Percentiles rank a stretch among this genome's conserved stretches.
These are phyloP conservation scores for Geotrichum cucujoidarum DNA, from an alignment of 1,139 yeast species.

Conservation along the genomic window DNA sequence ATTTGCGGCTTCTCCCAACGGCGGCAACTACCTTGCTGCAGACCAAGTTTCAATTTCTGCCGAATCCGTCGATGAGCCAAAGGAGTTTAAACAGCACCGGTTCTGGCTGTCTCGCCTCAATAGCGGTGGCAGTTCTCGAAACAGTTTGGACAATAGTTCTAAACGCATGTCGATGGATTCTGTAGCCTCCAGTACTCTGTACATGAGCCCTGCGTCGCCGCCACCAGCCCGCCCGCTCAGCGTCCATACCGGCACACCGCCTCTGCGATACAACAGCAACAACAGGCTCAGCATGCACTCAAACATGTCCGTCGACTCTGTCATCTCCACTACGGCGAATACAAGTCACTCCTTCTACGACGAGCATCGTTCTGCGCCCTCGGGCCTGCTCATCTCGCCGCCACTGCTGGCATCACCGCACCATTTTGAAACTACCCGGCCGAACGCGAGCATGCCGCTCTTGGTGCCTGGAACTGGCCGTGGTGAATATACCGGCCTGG, in stretches of 20 bases:
- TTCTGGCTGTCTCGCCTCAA: slow-evolving; percentile 5
- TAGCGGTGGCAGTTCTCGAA: slow-evolving; percentile 4
- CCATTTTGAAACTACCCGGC: too few relatives aligned
- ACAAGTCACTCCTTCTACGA: neutral
- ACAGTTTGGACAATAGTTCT: slow-evolving; percentile 8
- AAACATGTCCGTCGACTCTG: slow-evolving; percentile 9
- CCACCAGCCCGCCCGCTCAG: neutral
- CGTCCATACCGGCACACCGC: neutral
- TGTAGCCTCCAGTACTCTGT: neutral
- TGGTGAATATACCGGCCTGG: neutral
- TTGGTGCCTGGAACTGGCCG: too few relatives aligned
- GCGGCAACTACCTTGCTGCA: neutral
- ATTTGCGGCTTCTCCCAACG: slow-evolving; percentile 9
- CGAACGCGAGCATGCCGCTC: too few relatives aligned
- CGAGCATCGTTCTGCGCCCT: neutral
- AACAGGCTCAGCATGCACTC: slow-evolving; percentile 10
- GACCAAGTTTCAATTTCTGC: slow-evolving; percentile 10
- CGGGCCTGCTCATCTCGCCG: neutral
- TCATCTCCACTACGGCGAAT: neutral
- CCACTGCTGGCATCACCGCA: neutral
- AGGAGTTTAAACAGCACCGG: neutral
- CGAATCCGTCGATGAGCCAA: slow-evolving; percentile 8
- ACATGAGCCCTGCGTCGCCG: neutral
- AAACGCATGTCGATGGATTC: slow-evolving; percentile 10
- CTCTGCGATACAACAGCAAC: neutral